Evolutionary conservation across 371 early-diverging fungal species (phyloP).

Genomic region (Mortierella sp.): DNA sequence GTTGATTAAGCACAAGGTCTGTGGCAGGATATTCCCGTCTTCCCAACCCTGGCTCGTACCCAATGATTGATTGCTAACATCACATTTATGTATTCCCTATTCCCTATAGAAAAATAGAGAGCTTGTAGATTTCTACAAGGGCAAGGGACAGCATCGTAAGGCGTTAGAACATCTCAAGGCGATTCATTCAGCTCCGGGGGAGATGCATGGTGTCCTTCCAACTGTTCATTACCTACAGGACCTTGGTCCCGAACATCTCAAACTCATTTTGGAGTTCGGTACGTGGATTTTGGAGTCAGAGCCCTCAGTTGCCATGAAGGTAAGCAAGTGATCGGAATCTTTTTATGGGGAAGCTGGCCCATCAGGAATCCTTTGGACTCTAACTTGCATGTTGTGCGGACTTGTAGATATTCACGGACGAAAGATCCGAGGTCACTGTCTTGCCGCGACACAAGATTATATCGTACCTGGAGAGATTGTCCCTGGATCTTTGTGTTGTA

Average conservation of each 20-base stretch:
- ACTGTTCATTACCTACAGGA: conserved; percentile 83
- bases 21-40: neutral
- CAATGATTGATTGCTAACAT: neutral
- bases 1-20: conserved; percentile 74
- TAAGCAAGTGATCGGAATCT: conserved; percentile 48
- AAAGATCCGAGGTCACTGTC: conserved; percentile 66
- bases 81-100: neutral
- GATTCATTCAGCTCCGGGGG: conserved; percentile 46
- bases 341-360: neutral
- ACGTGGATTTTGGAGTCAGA: conserved; percentile 79
- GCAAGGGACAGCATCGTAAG: conserved; percentile 87
- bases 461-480: conserved; percentile 68
- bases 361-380: too few species aligned
- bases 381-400: neutral
- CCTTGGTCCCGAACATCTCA: conserved; percentile 77
- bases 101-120: conserved; percentile 78
- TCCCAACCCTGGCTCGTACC: too few species aligned
- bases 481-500: conserved; percentile 69
- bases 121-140: conserved; percentile 89
- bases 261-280: conserved; percentile 84
- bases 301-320: conserved; percentile 79
- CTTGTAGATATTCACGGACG: conserved; percentile 80
- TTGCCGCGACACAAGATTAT: conserved; percentile 66
- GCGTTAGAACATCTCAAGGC: conserved; percentile 81
- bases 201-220: conserved; percentile 70